Base-by-base conservation (phyloP, 345 rosid genomes). In the Toxicodendron radicans region DNA sequence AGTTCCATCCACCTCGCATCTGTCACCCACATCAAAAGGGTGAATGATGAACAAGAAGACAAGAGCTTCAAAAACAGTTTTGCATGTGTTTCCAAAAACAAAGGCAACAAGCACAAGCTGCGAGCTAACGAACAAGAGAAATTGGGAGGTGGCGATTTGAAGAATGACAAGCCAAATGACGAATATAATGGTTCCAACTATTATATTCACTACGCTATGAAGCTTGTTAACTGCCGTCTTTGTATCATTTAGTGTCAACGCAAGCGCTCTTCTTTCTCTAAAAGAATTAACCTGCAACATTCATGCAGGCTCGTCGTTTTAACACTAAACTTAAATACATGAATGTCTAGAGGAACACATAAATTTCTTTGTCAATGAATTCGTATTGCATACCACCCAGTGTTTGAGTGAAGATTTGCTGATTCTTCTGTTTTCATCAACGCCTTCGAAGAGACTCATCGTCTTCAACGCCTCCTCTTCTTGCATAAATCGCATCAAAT, bases 21-120 rank as follows among this genome's bases (percentile, higher is more conserved):
- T 73, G 45, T 95, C 99, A 1, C 99, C 99, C 1, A 95, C 98
- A 69, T 95, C 99, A 49, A 87, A 91, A 3, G 99, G 99, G n/a
- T 93, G 99, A 56, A 91, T 88, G 30, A 90, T 80, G 83, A 95
- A 95, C 76, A 95, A 83, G 93, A 95, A 93, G 84, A 95, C 79
- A 79, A 92, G 85, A 8, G 96, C 85, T 71, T 95, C 99, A 35
- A 95, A 95, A 18, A 91, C 77, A 1, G 91, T 91, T 86, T 89
- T 95, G 84, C 93, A 91, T 0, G 96, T 93, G 66, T 95, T 95
- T 61, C 99, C 99, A 61, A 95, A 95, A 58, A 95, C 80, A 77
- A 95, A 95, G 68, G 94, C 92, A 20, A 83, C 89, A 20, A 95
- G 89, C 35, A 95, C 81, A 49, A 93, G 80, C 79, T 95, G 98